Evolutionary conservation across 768 basidiomycete genomes (phyloP).

Genomic region (Porpolomopsis calyptriformis): DNA sequence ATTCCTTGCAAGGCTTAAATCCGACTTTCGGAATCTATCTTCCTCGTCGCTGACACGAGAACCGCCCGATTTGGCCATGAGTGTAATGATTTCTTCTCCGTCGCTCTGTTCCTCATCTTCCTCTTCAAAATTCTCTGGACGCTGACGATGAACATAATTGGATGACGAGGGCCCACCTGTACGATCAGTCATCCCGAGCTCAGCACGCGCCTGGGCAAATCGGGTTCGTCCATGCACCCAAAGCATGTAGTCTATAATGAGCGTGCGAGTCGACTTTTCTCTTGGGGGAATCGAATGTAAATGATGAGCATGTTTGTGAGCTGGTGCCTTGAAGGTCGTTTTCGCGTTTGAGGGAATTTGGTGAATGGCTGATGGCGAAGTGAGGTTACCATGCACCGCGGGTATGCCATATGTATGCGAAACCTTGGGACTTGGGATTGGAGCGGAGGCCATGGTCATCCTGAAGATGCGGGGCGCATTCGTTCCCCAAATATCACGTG

Average conservation of each 20-base stretch:
- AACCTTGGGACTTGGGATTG: no score
- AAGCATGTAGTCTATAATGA: slow-evolving; percentile 81
- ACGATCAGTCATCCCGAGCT: slow-evolving; percentile 77
- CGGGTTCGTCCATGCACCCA: slow-evolving; percentile 78
- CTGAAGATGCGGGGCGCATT: no score
- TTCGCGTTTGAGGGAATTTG: not conserved
- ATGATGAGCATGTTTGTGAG: slow-evolving; percentile 84
- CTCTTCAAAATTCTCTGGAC: slow-evolving; percentile 70
- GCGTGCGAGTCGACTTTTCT: slow-evolving; percentile 80
- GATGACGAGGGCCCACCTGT: slow-evolving; percentile 55
- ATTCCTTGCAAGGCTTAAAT: slow-evolving; percentile 49
- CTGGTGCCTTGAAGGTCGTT: slow-evolving; percentile 49
- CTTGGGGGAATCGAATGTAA: slow-evolving; percentile 77
- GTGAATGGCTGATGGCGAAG: not conserved
- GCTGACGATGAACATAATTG: slow-evolving; percentile 51
- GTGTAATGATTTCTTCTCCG: slow-evolving; percentile 48
- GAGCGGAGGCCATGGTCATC: not conserved
- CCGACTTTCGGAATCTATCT: slow-evolving; percentile 43
- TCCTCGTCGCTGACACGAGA: slow-evolving; percentile 50
- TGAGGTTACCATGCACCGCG: not conserved
- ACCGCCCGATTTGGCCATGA: slow-evolving; percentile 33
- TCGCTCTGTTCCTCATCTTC: slow-evolving; percentile 59
- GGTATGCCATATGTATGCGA: no score
- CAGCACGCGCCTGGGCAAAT: slow-evolving; percentile 75
- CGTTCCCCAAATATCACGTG: no score